Evolutionary conservation across 2,329 filamentous ascomycete species (phyloP), one percentile per base, ranked within the genome.

Genomic region (Ilyonectria sp.): DNA sequence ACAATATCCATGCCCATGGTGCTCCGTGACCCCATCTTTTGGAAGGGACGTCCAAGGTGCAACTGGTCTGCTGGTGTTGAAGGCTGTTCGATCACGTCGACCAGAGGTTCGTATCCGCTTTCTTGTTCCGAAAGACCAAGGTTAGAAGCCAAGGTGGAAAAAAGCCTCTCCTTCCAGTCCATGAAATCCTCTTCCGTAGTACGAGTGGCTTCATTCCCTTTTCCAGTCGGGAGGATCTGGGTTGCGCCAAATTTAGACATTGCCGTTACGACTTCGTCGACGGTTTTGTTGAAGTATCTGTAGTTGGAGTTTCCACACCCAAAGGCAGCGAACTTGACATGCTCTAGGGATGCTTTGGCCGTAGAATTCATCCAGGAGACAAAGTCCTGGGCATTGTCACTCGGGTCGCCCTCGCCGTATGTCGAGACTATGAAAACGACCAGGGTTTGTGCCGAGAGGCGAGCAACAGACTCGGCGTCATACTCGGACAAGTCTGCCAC

Each of bases 301-400:
- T 67, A 67, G 29, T 63, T 67, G 13, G 59, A 63, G 59, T 67
- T 67, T n/a, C 64, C 64, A 19, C 59, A 63, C 5, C 64, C 64
- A 44, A 67, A 67, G 4, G 54, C 59, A 3, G 37, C 59, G 52
- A 59, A 67, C n/a, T 23, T 63, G 4, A 67, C 21, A 10, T 67
- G 54, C 11, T 26, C n/a, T 55, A 67, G 17, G 15, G 35, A 40
- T 17, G 43, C 33, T 6, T 54, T 58, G 9, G 29, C 43, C 5
- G 35, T 56, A 9, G 29, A 23, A 17, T 59, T 44, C 26, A 57
- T 21, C 59, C 59, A 63, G 10, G 47, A 49, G 26, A 63, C 47
- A 26, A 67, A 67, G 19, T 67, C 59, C 10, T 55, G 59, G 4
- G 64, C 64, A 11, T 67, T 67, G 31, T 67, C 64, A 9, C 59